These are phyloP conservation scores for Candida morakotiae DNA, from an alignment of 805 yeast genomes.

Conservation along the genomic window DNA sequence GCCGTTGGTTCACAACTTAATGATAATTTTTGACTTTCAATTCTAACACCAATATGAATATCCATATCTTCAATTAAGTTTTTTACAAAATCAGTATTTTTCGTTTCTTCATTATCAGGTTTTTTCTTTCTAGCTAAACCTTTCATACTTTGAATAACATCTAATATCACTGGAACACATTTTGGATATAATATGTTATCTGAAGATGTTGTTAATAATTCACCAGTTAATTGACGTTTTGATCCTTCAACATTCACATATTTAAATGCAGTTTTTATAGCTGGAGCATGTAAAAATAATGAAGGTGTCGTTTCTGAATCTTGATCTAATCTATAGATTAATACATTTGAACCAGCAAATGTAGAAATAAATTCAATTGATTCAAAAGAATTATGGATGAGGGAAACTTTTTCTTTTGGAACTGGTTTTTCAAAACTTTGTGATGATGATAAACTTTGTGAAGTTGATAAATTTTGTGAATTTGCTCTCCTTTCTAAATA, in stretches of 20 bases:
- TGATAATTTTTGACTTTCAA: conserved; percentile 70
- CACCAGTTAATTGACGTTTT: conserved; percentile 45
- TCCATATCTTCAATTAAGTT: conserved; percentile 51
- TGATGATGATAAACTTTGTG: not conserved
- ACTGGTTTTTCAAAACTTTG: conserved; percentile 6
- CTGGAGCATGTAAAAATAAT: conserved; percentile 70
- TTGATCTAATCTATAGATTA: conserved; percentile 41
- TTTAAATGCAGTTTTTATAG: conserved; percentile 53
- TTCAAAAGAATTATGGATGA: conserved; percentile 14
- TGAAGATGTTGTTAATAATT: conserved; percentile 63
- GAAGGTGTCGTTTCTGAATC: conserved; percentile 41
- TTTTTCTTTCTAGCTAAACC: conserved; percentile 37
- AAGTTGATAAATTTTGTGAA: not conserved
- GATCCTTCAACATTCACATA: conserved; percentile 39
- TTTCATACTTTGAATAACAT: conserved; percentile 49
- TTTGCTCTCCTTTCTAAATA: conserved; percentile 20
- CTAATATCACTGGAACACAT: conserved; percentile 75
- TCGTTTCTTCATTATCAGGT: conserved; percentile 26
- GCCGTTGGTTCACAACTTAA: conserved; percentile 94
- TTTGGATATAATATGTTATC: conserved; percentile 65
- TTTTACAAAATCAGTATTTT: conserved; percentile 12
- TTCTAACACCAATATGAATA: conserved; percentile 55
- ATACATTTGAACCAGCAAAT: conserved; percentile 69
- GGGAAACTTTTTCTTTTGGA: conserved; percentile 7
- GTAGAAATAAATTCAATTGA: conserved; percentile 49